Evolutionary conservation across 768 basidiomycete genomes (phyloP).

Genomic region (Favolaschia claudopus): DNA sequence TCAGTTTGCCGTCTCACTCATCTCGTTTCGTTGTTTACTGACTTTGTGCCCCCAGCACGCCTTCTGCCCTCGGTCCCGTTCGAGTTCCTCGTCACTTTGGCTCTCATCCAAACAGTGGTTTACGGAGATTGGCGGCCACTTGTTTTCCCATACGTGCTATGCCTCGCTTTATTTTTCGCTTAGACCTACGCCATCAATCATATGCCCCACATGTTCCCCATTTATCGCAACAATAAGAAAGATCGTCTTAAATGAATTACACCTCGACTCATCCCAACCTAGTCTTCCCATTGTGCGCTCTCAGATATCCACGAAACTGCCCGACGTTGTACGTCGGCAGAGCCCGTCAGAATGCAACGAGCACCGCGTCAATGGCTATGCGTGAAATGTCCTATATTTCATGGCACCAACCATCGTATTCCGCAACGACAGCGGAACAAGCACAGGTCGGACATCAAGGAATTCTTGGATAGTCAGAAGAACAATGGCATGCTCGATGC

Average conservation of each 20-base stretch:
- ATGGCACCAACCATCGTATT: slow-evolving; percentile 3
- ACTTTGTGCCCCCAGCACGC: slow-evolving; percentile 4
- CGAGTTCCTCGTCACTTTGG: slow-evolving; percentile 15
- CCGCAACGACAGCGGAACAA: background rate
- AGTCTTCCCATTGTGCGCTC: background rate
- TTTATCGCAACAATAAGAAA: slow-evolving; percentile 10
- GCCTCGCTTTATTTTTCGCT: slow-evolving; percentile 1
- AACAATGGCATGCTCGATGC: too few species aligned
- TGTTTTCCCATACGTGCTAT: slow-evolving; percentile 11
- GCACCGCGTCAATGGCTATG: slow-evolving; percentile 1
- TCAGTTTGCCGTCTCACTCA: background rate
- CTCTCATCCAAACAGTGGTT: slow-evolving; percentile 6
- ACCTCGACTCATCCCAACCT: background rate
- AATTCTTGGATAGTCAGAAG: background rate
- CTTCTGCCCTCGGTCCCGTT: slow-evolving; percentile 10
- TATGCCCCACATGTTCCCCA: slow-evolving; percentile 11
- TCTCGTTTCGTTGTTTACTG: slow-evolving; percentile 1
- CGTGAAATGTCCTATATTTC: slow-evolving; percentile 11
- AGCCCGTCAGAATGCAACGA: slow-evolving; percentile 1
- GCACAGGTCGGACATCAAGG: slow-evolving; percentile 1
- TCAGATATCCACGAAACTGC: slow-evolving; percentile 3
- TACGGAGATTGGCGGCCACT: slow-evolving; percentile 11
- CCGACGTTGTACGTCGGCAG: slow-evolving; percentile 8
- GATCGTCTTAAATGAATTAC: background rate
- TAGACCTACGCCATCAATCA: background rate